Conservation (phyloP, 2,329 filamentous ascomycete species). For the Exophiala aquamarina region DNA sequence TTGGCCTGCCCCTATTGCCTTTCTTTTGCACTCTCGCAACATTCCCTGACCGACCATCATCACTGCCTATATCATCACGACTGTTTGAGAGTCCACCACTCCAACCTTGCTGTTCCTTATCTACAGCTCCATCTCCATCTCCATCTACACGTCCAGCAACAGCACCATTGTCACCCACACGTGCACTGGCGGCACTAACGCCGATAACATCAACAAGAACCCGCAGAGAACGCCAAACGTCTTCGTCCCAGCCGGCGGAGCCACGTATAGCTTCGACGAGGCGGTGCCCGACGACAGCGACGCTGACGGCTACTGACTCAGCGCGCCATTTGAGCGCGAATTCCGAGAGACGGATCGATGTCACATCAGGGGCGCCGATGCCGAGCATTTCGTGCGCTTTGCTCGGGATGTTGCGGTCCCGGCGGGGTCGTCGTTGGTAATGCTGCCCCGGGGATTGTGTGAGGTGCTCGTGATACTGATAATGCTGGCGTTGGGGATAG, state of each 20-base stretch:
- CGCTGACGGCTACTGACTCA: conserved; percentile 5
- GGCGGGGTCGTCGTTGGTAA: too few species aligned
- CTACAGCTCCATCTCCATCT: not conserved
- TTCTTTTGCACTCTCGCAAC: too few species aligned
- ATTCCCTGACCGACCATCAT: too few species aligned
- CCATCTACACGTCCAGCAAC: not conserved
- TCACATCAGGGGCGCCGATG: conserved; percentile 10
- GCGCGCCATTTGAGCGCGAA: conserved; percentile 11
- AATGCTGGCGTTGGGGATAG: not conserved
- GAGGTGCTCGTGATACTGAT: not conserved
- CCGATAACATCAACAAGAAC: conserved; percentile 23
- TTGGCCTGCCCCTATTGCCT: too few species aligned
- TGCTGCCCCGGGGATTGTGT: too few species aligned
- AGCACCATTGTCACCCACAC: not conserved
- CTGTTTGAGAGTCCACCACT: too few species aligned
- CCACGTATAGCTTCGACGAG: conserved; percentile 20
- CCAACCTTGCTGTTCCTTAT: too few species aligned
- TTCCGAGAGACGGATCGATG: conserved; percentile 7
- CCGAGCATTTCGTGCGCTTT: conserved; percentile 24
- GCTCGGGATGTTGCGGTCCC: conserved; percentile 17
- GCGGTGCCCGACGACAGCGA: conserved; percentile 12
- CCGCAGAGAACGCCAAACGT: conserved; percentile 21
- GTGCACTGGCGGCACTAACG: not conserved
- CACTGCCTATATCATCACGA: too few species aligned
- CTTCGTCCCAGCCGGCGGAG: conserved; percentile 17